phyloP scores from a whole-genome alignment of 179 eudicot species.

The Actinidia arguta region DNA sequence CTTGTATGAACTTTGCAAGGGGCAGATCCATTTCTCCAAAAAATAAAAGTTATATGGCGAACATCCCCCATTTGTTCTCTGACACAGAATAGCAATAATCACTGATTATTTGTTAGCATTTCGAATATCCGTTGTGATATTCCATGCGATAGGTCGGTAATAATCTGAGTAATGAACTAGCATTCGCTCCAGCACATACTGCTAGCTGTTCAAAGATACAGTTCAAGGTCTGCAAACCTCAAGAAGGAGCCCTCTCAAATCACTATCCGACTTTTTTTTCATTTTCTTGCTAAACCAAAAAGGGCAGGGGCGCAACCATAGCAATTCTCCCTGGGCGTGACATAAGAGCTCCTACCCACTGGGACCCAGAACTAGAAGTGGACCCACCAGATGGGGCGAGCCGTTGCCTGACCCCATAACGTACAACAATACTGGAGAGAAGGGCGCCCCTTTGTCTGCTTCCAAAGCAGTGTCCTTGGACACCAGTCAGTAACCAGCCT shows the following conservation, averaged over 20 bases:
- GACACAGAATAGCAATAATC: neutral
- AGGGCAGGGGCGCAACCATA: no score
- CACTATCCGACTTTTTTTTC: neutral
- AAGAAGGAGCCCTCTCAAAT: slow-evolving; percentile 10
- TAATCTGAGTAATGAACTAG: slow-evolving; percentile 21
- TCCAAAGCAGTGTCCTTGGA: neutral
- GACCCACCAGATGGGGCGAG: no score
- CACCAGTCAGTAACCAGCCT: slow-evolving; percentile 1
- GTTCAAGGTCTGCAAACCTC: slow-evolving; percentile 27
- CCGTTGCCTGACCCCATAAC: neutral
- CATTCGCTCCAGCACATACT: slow-evolving; percentile 21
- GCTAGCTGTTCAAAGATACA: slow-evolving; percentile 18
- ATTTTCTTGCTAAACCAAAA: no score
- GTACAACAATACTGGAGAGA: neutral
- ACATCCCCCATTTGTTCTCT: neutral
- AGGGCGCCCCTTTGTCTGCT: slow-evolving; percentile 1
- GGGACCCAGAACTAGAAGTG: no score
- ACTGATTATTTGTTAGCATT: slow-evolving; percentile 1
- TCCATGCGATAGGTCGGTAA: slow-evolving; percentile 5
- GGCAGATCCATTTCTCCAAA: slow-evolving; percentile 14
- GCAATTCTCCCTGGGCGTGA: no score
- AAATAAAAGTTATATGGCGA: slow-evolving; percentile 27
- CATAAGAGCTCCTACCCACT: no score
- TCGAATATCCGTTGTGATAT: neutral
- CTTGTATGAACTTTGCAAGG: neutral